phyloP scores from a whole-genome alignment of 768 basidiomycete species.

The Naganishia vishniacii region DNA sequence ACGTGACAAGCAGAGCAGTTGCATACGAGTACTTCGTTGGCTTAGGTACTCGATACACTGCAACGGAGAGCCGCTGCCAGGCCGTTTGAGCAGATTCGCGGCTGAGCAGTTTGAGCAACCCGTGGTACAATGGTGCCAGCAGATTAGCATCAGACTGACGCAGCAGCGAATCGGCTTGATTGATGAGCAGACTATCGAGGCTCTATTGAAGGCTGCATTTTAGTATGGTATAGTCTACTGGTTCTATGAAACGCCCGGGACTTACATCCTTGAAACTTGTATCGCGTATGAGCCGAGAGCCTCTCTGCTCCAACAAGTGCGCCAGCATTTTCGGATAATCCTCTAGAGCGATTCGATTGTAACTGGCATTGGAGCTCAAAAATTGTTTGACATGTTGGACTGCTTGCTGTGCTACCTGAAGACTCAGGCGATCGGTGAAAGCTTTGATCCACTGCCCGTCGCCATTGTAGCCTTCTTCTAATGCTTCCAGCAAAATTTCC shows the following conservation, averaged over 20 bases:
- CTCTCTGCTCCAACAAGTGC: not conserved
- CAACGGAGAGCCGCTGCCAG: constrained; percentile 17
- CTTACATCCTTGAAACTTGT: not conserved
- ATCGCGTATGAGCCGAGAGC: not conserved
- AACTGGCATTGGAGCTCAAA: not conserved
- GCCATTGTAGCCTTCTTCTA: constrained; percentile 15
- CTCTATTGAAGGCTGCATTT: no score
- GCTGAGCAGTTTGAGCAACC: not conserved
- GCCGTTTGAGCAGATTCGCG: not conserved
- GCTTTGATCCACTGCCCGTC: not conserved
- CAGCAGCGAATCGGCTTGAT: not conserved
- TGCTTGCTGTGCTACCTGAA: not conserved
- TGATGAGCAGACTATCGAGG: not conserved
- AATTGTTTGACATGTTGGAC: not conserved
- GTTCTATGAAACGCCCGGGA: not conserved
- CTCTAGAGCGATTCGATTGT: constrained; percentile 3
- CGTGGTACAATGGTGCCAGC: constrained; percentile 7
- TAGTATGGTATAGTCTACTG: not conserved
- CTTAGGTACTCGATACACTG: constrained; percentile 13
- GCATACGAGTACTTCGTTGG: constrained; percentile 29
- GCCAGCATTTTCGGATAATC: constrained; percentile 18
- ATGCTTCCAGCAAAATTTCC: constrained; percentile 21
- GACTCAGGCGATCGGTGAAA: not conserved
- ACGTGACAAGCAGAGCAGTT: constrained; percentile 22
- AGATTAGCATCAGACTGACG: not conserved